Percentiles rank a stretch among this genome's conserved stretches.
Evolutionary conservation across 345 rosid species (phyloP).

Genomic region (Acer saccharum): DNA sequence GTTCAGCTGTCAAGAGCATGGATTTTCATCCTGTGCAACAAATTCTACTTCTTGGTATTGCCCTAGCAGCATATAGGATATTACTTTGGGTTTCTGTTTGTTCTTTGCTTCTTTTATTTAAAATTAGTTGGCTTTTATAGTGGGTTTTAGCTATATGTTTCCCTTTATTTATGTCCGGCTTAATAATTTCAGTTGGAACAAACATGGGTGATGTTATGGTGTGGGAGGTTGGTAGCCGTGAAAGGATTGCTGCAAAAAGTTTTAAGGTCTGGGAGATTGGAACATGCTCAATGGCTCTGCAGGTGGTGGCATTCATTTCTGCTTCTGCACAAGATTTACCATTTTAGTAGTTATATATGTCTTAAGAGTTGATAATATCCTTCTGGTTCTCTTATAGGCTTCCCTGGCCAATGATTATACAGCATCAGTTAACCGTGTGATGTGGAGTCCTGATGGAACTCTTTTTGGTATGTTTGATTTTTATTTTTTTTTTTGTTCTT

Average conservation of each 20-base stretch:
- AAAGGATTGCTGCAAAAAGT: conserved; percentile 54
- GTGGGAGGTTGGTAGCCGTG: conserved; percentile 77
- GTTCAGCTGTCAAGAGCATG: conserved; percentile 82
- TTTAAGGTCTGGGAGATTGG: conserved; percentile 72
- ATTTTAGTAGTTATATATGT: conserved; percentile 19
- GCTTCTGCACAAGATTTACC: conserved; percentile 12
- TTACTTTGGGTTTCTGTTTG: conserved; percentile 12
- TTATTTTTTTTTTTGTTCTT: background rate
- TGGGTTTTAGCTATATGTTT: conserved; percentile 16
- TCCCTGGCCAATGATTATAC: conserved; percentile 56
- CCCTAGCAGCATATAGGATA: conserved; percentile 13
- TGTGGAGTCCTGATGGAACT: conserved; percentile 89
- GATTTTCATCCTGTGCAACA: conserved; percentile 87
- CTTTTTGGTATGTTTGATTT: conserved; percentile 59
- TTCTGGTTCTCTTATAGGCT: conserved; percentile 41
- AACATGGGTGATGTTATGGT: conserved; percentile 65
- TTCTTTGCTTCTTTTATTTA: background rate
- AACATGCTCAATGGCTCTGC: conserved; percentile 54
- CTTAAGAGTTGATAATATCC: background rate
- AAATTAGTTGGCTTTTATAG: conserved; percentile 10
- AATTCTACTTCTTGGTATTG: conserved; percentile 78
- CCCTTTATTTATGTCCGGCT: conserved; percentile 16
- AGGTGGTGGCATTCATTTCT: conserved; percentile 47
- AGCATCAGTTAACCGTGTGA: conserved; percentile 74
- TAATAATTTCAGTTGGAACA: conserved; percentile 70